Percentiles rank a stretch among this genome's conserved stretches.
These are phyloP conservation scores for Poronia punctata DNA, from an alignment of 495 filamentous ascomycete genomes.

Conservation along the genomic window DNA sequence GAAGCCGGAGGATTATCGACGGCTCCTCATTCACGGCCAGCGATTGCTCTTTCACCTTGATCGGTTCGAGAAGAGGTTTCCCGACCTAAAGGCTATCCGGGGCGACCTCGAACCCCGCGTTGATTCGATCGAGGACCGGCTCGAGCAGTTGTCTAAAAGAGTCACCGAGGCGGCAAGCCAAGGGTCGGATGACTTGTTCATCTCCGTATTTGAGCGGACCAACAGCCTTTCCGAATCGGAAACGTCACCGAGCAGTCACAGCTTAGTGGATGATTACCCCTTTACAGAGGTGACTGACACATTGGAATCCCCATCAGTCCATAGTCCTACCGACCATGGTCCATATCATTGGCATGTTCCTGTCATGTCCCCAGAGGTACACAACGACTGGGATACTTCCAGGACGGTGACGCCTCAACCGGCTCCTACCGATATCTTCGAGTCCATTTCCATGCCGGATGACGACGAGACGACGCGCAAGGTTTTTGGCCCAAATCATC, in stretches of 20 bases:
- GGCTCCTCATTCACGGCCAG: slow-evolving; percentile 62
- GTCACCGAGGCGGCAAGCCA: slow-evolving; percentile 36
- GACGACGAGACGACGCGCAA: slow-evolving; percentile 19
- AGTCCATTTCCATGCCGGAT: slow-evolving; percentile 25
- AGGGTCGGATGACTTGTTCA: slow-evolving; percentile 39
- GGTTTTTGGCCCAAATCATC: slow-evolving; percentile 34
- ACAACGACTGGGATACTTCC: slow-evolving; percentile 16
- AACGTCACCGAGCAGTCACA: slow-evolving; percentile 30
- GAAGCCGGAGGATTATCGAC: slow-evolving; percentile 63
- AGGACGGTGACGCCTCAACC: slow-evolving; percentile 23
- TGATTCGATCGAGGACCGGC: slow-evolving; percentile 48
- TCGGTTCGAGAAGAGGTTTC: slow-evolving; percentile 35
- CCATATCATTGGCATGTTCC: slow-evolving; percentile 30
- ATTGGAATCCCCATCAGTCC: slow-evolving; percentile 20
- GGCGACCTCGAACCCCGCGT: slow-evolving; percentile 42
- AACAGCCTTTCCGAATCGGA: slow-evolving; percentile 55
- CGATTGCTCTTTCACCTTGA: slow-evolving; percentile 45
- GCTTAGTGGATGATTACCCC: slow-evolving; percentile 22
- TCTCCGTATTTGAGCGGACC: slow-evolving; percentile 66
- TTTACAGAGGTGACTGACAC: slow-evolving; percentile 16
- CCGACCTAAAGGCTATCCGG: slow-evolving; percentile 32
- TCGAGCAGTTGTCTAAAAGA: slow-evolving; percentile 48
- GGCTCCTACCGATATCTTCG: slow-evolving; percentile 20
- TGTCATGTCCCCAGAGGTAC: slow-evolving; percentile 12
- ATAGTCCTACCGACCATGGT: slow-evolving; percentile 17